These are phyloP conservation scores for Pugionium dolabratum DNA, from an alignment of 345 rosid species.

Conservation along the genomic window DNA sequence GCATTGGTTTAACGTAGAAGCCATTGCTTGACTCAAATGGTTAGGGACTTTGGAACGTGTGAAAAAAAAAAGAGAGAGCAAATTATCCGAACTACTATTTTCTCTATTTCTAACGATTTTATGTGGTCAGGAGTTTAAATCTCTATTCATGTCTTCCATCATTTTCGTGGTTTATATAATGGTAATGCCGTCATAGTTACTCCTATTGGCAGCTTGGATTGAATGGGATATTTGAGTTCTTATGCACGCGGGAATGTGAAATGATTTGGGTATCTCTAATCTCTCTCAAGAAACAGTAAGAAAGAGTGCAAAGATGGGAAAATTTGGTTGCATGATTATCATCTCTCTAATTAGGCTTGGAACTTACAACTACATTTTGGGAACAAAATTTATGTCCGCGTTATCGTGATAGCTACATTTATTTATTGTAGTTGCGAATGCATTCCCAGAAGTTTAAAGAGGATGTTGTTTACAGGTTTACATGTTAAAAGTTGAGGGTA, in stretches of 20 bases:
- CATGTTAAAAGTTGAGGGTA: conserved; percentile 88
- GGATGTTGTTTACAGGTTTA: conserved; percentile 54
- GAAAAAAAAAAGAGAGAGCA: too few relatives aligned
- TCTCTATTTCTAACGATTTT: not conserved
- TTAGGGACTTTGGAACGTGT: not conserved
- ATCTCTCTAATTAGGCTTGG: conserved; percentile 1
- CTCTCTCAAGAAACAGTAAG: not conserved
- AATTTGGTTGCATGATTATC: not conserved
- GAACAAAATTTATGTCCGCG: too few relatives aligned
- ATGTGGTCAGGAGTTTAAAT: conserved; percentile 8
- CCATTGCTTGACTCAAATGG: not conserved
- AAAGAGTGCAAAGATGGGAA: not conserved
- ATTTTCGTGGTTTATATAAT: not conserved
- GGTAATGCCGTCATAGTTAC: too few relatives aligned
- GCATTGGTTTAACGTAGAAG: conserved; percentile 2
- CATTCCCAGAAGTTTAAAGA: not conserved
- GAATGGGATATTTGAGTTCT: not conserved
- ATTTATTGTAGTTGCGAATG: not conserved
- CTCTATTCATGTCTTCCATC: conserved; percentile 7
- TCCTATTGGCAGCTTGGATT: too few relatives aligned
- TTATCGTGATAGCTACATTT: conserved; percentile 11
- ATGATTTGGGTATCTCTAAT: not conserved
- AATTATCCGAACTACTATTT: too few relatives aligned
- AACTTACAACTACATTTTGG: conserved; percentile 1
- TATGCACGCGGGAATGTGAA: not conserved